These are phyloP conservation scores for Xylaria castorea DNA, from an alignment of 495 filamentous ascomycete genomes.

Conservation along the genomic window DNA sequence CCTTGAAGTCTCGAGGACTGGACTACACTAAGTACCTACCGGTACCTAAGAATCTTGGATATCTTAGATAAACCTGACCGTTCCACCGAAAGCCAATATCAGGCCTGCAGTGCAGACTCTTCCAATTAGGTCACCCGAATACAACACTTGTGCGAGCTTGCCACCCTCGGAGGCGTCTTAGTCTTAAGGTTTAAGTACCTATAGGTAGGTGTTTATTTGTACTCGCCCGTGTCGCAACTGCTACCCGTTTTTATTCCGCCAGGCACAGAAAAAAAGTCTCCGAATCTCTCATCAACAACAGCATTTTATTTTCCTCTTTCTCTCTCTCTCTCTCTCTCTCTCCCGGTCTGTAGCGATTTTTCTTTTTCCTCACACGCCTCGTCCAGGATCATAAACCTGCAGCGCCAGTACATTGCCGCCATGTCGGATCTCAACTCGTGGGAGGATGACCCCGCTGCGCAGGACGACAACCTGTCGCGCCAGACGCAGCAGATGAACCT, in stretches of 20 bases:
- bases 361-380: background rate
- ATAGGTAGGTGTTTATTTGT: background rate
- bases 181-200: background rate
- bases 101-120: background rate
- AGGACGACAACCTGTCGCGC: conserved; percentile 83
- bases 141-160: background rate
- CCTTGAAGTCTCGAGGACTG: background rate
- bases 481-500: conserved; percentile 81
- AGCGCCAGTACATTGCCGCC: conserved; percentile 39
- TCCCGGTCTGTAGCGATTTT: background rate
- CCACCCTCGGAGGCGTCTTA: background rate
- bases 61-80: background rate
- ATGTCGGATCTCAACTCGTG: conserved; percentile 93
- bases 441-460: conserved; percentile 91
- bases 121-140: background rate
- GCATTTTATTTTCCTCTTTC: background rate
- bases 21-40: background rate
- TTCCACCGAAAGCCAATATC: background rate
- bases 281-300: background rate
- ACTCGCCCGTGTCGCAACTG: background rate
- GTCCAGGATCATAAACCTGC: conserved; percentile 15
- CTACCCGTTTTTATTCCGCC: background rate
- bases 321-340: conserved; percentile 2
- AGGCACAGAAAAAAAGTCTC: background rate
- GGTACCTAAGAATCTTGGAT: background rate